phyloP scores from a whole-genome alignment of 2,329 filamentous ascomycete genomes.

The Tolypocladium capitatum region DNA sequence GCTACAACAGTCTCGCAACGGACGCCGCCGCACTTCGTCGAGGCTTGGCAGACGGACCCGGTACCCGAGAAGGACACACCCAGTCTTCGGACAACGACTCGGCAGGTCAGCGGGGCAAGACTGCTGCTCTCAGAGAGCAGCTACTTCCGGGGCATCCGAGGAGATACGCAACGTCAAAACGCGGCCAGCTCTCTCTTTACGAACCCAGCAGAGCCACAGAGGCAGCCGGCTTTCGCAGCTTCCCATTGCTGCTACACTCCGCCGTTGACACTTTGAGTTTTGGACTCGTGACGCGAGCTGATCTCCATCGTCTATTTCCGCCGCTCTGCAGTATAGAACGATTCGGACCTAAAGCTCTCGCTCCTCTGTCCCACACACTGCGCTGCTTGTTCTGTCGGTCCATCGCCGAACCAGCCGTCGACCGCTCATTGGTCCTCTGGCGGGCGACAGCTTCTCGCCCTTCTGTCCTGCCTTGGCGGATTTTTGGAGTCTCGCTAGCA shows the following conservation, averaged over 20 bases:
- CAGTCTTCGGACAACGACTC: neutral
- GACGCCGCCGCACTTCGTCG: neutral
- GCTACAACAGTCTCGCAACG: neutral
- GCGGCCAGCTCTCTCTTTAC: neutral
- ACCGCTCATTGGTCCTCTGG: neutral
- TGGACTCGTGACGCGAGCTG: neutral
- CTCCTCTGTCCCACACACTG: neutral
- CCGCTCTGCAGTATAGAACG: neutral
- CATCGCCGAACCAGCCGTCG: neutral
- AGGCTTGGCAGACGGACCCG: neutral
- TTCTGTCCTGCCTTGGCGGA: neutral
- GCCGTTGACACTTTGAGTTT: neutral
- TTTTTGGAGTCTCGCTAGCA: conserved; percentile 1
- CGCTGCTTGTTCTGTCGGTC: neutral
- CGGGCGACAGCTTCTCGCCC: neutral
- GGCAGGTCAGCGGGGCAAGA: neutral
- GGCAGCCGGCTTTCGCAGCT: neutral
- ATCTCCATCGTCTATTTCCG: neutral
- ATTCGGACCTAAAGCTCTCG: neutral
- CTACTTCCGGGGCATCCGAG: neutral
- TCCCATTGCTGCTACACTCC: neutral
- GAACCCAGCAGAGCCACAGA: neutral
- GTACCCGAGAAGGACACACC: neutral
- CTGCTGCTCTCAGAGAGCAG: neutral
- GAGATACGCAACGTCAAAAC: neutral